phyloP scores from a whole-genome alignment of 257 asterid genomes.

The Jasminum sambac region DNA sequence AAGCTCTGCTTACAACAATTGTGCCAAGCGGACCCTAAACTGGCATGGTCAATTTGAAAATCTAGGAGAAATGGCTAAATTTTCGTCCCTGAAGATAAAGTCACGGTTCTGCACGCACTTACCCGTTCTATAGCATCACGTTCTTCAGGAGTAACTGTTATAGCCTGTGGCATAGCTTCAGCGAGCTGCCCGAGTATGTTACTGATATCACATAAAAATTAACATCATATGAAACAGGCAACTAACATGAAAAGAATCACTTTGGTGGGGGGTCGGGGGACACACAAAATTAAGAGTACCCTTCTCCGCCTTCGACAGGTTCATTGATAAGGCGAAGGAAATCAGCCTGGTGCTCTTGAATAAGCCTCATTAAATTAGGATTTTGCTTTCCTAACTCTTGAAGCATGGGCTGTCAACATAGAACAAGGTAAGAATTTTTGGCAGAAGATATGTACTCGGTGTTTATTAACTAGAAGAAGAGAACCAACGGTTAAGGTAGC shows the following conservation, averaged over 20 bases:
- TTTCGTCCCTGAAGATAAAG: constrained; percentile 1
- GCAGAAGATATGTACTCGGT: neutral
- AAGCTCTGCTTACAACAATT: no score
- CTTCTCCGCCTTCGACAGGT: constrained; percentile 83
- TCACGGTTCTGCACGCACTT: constrained; percentile 15
- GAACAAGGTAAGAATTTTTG: constrained; percentile 10
- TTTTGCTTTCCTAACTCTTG: constrained; percentile 87
- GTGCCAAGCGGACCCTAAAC: no score
- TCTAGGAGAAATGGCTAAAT: neutral
- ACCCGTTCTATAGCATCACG: constrained; percentile 78
- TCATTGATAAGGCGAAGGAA: constrained; percentile 83
- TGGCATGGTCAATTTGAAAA: neutral
- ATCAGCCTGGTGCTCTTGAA: constrained; percentile 83
- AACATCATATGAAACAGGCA: neutral
- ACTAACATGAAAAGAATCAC: constrained; percentile 24
- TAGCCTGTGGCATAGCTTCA: constrained; percentile 62
- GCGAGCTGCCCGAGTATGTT: constrained; percentile 61
- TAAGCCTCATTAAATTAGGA: constrained; percentile 69
- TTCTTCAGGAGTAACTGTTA: constrained; percentile 70
- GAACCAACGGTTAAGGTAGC: neutral
- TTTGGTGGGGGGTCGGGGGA: no score
- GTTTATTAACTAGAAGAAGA: neutral
- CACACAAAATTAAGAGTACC: constrained; percentile 37
- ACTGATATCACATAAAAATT: constrained; percentile 29
- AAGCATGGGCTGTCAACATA: constrained; percentile 76